These are phyloP conservation scores for Abrus precatorius DNA, from an alignment of 306 rosid genomes.

Conservation along the genomic window DNA sequence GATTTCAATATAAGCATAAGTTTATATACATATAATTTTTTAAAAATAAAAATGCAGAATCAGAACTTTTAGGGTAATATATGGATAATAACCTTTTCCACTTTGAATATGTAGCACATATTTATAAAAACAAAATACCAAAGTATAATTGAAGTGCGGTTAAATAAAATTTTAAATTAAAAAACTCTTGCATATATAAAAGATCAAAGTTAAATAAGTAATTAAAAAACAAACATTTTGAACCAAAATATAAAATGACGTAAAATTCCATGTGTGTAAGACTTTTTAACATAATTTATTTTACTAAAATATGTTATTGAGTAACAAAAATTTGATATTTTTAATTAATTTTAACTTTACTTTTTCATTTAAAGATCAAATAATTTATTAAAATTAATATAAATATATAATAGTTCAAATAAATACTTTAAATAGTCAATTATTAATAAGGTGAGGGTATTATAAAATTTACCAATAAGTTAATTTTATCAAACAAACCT, in stretches of 20 bases:
- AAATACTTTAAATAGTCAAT: background rate
- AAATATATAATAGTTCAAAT: background rate
- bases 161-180: constrained; percentile 2
- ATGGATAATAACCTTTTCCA: constrained; percentile 14
- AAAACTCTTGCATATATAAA: background rate
- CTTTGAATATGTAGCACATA: constrained; percentile 29
- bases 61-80: constrained; percentile 1
- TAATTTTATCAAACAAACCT: background rate
- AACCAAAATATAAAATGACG: background rate
- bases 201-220: background rate
- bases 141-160: background rate
- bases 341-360: background rate
- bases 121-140: background rate
- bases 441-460: background rate
- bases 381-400: background rate
- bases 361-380: background rate
- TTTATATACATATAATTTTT: background rate
- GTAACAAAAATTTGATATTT: background rate
- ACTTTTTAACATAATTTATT: background rate
- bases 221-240: constrained; percentile 1
- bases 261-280: too few species aligned
- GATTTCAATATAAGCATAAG: constrained; percentile 33
- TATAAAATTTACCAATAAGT: background rate
- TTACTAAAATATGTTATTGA: background rate
- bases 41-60: background rate